These are phyloP conservation scores for Pharus latifolius DNA, from an alignment of 176 grass and related monocot species.

Conservation along the genomic window DNA sequence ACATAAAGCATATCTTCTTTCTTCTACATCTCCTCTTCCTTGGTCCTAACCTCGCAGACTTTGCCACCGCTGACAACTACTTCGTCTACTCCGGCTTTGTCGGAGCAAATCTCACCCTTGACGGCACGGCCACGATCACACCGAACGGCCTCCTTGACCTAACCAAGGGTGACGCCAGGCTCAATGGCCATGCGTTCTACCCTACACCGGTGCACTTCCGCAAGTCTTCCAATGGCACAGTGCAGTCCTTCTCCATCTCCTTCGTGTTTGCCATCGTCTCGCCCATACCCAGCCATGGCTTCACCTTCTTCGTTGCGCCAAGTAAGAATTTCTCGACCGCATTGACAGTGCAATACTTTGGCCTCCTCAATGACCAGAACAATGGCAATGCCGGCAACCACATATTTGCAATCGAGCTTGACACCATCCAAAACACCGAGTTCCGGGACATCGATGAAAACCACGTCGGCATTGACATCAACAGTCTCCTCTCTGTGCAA, in stretches of 20 bases:
- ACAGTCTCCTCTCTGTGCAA: not conserved
- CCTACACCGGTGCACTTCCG: not conserved
- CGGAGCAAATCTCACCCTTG: not conserved
- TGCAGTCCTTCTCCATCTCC: conserved; percentile 2
- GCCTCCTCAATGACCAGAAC: not conserved
- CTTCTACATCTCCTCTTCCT: no score
- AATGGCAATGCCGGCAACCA: not conserved
- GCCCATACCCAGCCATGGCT: not conserved
- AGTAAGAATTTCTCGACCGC: not conserved
- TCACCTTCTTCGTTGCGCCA: conserved; percentile 19
- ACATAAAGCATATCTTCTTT: no score
- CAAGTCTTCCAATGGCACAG: no score
- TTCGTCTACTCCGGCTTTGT: conserved; percentile 4
- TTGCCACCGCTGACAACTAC: not conserved
- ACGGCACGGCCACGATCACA: not conserved
- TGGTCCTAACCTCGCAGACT: not conserved
- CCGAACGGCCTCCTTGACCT: not conserved
- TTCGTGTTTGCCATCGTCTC: conserved; percentile 30
- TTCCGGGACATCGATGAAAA: conserved; percentile 16
- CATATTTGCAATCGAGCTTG: conserved; percentile 16
- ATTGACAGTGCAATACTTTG: not conserved
- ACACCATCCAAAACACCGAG: not conserved
- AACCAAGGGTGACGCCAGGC: not conserved
- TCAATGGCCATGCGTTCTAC: not conserved
- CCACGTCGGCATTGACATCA: conserved; percentile 27